These are phyloP conservation scores for Kwoniella bestiolae DNA, from an alignment of 768 basidiomycete genomes.

Conservation along the genomic window DNA sequence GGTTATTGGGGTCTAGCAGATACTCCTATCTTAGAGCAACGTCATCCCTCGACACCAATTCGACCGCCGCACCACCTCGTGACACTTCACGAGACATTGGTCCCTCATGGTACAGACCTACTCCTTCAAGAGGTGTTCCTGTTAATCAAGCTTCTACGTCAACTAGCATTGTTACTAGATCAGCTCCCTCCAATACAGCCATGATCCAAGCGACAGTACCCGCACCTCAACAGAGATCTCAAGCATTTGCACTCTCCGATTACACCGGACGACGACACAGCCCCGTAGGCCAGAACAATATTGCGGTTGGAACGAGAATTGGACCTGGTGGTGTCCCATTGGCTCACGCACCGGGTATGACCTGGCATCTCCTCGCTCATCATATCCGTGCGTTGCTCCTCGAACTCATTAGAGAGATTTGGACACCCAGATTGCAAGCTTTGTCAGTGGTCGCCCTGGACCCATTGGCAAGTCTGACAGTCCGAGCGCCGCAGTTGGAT, in stretches of 20 bases:
- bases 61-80: too few relatives aligned
- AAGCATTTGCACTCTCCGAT: not conserved
- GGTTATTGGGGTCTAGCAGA: too few relatives aligned
- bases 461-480: conserved; percentile 37
- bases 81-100: not conserved
- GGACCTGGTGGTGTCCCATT: not conserved
- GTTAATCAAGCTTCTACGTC: too few relatives aligned
- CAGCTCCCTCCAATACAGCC: not conserved
- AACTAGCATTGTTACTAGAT: too few relatives aligned
- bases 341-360: not conserved
- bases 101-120: not conserved
- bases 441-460: conserved; percentile 42
- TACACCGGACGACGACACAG: not conserved
- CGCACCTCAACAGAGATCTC: not conserved
- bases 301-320: not conserved
- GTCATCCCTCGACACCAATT: too few relatives aligned
- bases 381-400: conserved; percentile 21
- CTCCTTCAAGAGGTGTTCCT: not conserved
- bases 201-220: not conserved
- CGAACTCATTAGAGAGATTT: conserved; percentile 24
- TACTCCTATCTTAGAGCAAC: too few relatives aligned
- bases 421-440: conserved; percentile 39
- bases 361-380: conserved; percentile 26
- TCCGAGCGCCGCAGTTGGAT: conserved; percentile 36
- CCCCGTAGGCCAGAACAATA: not conserved